phyloP scores from a whole-genome alignment of 1,139 yeast species.

The Trichomonascaceae sp. region DNA sequence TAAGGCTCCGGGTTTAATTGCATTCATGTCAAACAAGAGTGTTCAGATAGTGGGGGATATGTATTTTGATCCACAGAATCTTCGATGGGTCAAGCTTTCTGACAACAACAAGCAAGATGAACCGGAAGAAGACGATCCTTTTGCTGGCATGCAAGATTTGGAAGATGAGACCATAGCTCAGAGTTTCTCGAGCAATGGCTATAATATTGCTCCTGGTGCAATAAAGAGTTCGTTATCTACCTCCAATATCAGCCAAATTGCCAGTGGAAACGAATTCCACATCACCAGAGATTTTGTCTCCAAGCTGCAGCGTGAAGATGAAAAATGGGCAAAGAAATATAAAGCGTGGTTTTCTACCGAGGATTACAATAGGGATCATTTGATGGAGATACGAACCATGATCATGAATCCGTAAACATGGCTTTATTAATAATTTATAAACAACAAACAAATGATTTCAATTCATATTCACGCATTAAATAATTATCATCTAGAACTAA shows the following conservation, averaged over 20 bases:
- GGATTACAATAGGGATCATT: constrained; percentile 40
- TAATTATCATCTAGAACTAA: background rate
- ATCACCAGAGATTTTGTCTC: constrained; percentile 39
- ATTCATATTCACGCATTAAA: background rate
- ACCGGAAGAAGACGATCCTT: constrained; percentile 40
- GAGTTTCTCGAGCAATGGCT: constrained; percentile 5
- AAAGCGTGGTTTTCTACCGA: constrained; percentile 48
- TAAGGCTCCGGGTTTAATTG: constrained; percentile 33
- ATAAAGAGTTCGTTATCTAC: constrained; percentile 11
- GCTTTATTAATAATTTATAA: background rate
- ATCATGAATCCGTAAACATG: constrained; percentile 30
- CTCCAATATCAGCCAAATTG: constrained; percentile 19
- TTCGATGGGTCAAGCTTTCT: constrained; percentile 47
- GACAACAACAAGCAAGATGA: constrained; percentile 20
- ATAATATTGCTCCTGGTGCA: background rate
- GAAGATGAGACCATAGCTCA: constrained; percentile 20
- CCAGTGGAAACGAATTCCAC: constrained; percentile 39
- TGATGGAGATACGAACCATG: constrained; percentile 52
- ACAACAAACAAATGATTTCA: background rate
- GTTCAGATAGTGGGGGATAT: constrained; percentile 45
- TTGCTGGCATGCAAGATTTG: constrained; percentile 46
- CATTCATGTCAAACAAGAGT: constrained; percentile 31
- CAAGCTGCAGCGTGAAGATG: constrained; percentile 46
- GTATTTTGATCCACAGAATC: constrained; percentile 54
- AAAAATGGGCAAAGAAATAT: constrained; percentile 43